Base-by-base conservation (phyloP, 2,329 filamentous ascomycete genomes). In the Colletotrichum liaoningense region DNA sequence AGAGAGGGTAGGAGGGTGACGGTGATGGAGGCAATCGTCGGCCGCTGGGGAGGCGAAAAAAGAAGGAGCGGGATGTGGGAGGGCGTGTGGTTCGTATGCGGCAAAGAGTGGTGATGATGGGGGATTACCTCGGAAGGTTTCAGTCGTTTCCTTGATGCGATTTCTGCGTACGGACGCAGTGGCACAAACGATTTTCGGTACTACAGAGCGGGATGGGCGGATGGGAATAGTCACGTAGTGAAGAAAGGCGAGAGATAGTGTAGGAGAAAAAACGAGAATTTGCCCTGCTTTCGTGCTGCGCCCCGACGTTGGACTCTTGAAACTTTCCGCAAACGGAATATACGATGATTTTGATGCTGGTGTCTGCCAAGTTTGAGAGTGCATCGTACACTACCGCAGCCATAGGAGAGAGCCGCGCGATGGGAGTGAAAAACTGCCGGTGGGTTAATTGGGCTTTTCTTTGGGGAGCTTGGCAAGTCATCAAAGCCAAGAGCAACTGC, bases 301-400 rank as follows among this genome's bases (percentile, higher is more conserved):
- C 59, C 26, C 30, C 42, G 49, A 64, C 62, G 62, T 64, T 55
- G 46, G 49, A 30, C 7, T 38, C 62, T 22, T 38, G 46, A 26
- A 38, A 55, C n/a, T 28, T 30, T 55, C 62, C 62, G 62, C 46
- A 64, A 64, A 64, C 62, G 62, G 62, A 64, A 38, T 7, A 24
- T 55, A 19, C 42, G 19, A 46, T 55, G 62, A 38, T 26, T n/a
- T 4, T n/a, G 6, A 42, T 42, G 16, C 38, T 52, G 42, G 16
- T 33, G 59, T 30, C 11, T 26, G 58, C 24, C 35, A 49, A 49
- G 42, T 49, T 49, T 49, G 42, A 49, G 42, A 49, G 58, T n/a
- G 35, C 24, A 46, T 38, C 35, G 58, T 46, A 30, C 24, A 19
- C 28, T 33, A 11, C 30, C 30, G 30, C 30, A 33, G 30, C 30